Percentiles rank a stretch among this genome's conserved stretches.
Conservation (phyloP, 441 rosid species). For the Gossypium schwendimanii region DNA sequence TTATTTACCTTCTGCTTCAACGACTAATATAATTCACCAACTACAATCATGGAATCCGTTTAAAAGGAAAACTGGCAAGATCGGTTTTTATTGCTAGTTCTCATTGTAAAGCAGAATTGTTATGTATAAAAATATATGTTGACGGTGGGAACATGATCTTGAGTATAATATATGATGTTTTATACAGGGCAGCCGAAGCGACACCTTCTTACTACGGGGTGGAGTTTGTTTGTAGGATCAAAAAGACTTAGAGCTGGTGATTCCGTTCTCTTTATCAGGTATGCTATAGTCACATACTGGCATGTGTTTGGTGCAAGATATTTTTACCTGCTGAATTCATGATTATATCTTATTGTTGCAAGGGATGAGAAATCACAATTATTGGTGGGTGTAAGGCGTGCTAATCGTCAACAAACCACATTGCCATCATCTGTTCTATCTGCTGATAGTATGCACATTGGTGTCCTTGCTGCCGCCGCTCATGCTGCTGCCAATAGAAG, state of each 20-base stretch:
- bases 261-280: conserved; percentile 91
- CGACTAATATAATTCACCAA: neutral
- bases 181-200: conserved; percentile 91
- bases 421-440: conserved; percentile 94
- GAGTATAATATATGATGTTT: conserved; percentile 2
- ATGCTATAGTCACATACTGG: conserved; percentile 3
- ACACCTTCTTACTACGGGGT: conserved; percentile 96
- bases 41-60: neutral
- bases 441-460: conserved; percentile 97
- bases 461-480: conserved; percentile 98
- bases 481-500: conserved; percentile 90
- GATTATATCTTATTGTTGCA: neutral
- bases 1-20: neutral
- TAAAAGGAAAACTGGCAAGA: neutral
- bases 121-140: neutral
- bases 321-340: neutral
- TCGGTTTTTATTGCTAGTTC: neutral
- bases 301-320: neutral
- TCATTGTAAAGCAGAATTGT: neutral
- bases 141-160: neutral
- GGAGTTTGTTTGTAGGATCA: conserved; percentile 94
- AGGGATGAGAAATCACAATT: conserved; percentile 94
- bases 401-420: conserved; percentile 83
- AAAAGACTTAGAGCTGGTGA: conserved; percentile 95
- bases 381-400: conserved; percentile 87